Evolutionary conservation across 495 filamentous ascomycete genomes (phyloP), one percentile per base, ranked within the genome.

Genomic region (Cetradonia linearis): DNA sequence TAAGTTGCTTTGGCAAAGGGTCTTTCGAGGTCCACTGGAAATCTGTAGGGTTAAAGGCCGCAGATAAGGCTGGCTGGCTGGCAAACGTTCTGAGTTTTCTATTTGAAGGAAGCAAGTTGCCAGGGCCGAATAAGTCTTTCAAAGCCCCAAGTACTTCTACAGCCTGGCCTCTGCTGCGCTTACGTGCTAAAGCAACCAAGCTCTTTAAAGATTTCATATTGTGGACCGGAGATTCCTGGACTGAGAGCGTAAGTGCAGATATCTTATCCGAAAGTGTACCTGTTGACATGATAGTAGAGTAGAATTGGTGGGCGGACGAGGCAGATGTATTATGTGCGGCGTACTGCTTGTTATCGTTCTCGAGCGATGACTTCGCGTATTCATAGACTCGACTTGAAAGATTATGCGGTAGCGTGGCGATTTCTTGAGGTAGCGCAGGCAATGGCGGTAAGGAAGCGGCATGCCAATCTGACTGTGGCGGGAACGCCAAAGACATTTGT

Each of bases 241-340:
- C 85, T 28, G 90, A 86, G 50, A 98, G 76, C 2, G 93, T 98
- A 65, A 96, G 73, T 7, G 93, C 93, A 3, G 94, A 96, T 33
- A 96, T 88, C 71, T 96, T 97, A 73, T 98, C 93, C 37, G 90
- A 93, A 56, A 96, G 79, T 9, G 94, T 98, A 74, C 93, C 93
- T 2, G 91, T 90, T 18, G 90, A 75, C 93, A 98, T 96, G 70
- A 98, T 95, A 6, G 90, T 94, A 2, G 88, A 87, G 75, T 96
- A 83, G 76, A 97, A 98, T 71, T 87, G 93, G 68, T 91, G 85
- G 11, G 91, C 87, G 1, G 93, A 96, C 46, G 87, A 86, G 27
- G 81, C 74, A 1, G 78, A 77, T 11, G 75, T 70, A 58, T 78
- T 64, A 64, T 79, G 63, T 67, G 78, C 71, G 11, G 74, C 71